Percentiles rank a stretch among this genome's conserved stretches.
These are phyloP conservation scores for Aegilops bicornis DNA, from an alignment of 176 grass and related monocot genomes.

Conservation along the genomic window DNA sequence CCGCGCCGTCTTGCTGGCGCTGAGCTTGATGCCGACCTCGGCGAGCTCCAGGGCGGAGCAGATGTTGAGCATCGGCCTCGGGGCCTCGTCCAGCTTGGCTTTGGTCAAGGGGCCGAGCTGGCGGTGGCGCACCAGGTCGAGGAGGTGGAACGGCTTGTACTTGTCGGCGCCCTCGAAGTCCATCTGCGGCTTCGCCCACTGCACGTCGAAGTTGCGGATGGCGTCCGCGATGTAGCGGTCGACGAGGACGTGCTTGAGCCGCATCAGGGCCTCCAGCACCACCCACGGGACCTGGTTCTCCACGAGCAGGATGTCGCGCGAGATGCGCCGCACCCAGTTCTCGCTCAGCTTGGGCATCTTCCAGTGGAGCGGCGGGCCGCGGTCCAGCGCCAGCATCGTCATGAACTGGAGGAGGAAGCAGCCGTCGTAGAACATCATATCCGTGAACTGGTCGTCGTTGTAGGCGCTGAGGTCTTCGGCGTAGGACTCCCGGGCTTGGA, in stretches of 20 bases:
- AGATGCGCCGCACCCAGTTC: constrained; percentile 2
- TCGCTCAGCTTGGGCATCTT: background rate
- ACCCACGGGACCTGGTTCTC: constrained; percentile 26
- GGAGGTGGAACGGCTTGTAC: constrained; percentile 6
- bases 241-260: background rate
- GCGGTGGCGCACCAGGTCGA: background rate
- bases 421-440: constrained; percentile 10
- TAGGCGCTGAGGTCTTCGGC: background rate
- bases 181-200: background rate
- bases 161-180: background rate
- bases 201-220: background rate
- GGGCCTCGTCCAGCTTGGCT: background rate
- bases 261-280: constrained; percentile 21
- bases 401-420: constrained; percentile 6
- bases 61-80: background rate
- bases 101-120: background rate
- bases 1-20: background rate
- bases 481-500: background rate
- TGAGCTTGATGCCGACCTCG: constrained; percentile 11
- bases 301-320: constrained; percentile 7
- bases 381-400: background rate
- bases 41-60: constrained; percentile 1
- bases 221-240: background rate
- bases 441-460: background rate
- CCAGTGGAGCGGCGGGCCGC: background rate